Evolutionary conservation across 495 filamentous ascomycete species (phyloP).

Genomic region (Trichoderma asperelloides): DNA sequence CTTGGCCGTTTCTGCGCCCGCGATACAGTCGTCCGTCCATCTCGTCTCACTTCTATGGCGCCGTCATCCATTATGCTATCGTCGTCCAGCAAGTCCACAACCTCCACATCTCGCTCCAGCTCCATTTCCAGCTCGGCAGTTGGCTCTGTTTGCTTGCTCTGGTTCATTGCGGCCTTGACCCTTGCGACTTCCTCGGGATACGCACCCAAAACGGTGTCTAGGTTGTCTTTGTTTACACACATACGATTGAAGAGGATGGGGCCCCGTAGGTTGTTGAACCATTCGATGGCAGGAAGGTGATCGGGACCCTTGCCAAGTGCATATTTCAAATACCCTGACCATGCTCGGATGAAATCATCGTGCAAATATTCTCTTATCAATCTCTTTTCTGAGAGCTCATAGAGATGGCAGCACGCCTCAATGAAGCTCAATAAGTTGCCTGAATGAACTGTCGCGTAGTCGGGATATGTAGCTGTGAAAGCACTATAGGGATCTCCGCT

Average conservation of each 20-base stretch:
- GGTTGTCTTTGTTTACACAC: slow-evolving; percentile 29
- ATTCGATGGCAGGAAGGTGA: slow-evolving; percentile 28
- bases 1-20: neutral
- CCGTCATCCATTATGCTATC: neutral
- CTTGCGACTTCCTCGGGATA: slow-evolving; percentile 16
- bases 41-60: neutral
- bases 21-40: neutral
- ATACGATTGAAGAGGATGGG: slow-evolving; percentile 27
- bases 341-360: slow-evolving; percentile 58
- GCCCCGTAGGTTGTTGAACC: slow-evolving; percentile 35
- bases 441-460: slow-evolving; percentile 25
- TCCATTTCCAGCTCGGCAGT: neutral
- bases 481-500: slow-evolving; percentile 25
- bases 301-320: slow-evolving; percentile 17
- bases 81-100: neutral
- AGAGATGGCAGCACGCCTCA: slow-evolving; percentile 44
- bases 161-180: slow-evolving; percentile 3
- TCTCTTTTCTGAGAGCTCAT: slow-evolving; percentile 32
- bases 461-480: slow-evolving; percentile 49
- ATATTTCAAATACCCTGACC: slow-evolving; percentile 36
- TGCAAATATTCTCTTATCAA: slow-evolving; percentile 43
- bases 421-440: slow-evolving; percentile 48
- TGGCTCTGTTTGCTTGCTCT: neutral
- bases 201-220: slow-evolving; percentile 18
- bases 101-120: neutral